A percentile compares a stretch with the other conserved stretches of the same genome.
Evolutionary conservation across 768 basidiomycete genomes (phyloP).

Genomic region (Boletus vinaceobasis): DNA sequence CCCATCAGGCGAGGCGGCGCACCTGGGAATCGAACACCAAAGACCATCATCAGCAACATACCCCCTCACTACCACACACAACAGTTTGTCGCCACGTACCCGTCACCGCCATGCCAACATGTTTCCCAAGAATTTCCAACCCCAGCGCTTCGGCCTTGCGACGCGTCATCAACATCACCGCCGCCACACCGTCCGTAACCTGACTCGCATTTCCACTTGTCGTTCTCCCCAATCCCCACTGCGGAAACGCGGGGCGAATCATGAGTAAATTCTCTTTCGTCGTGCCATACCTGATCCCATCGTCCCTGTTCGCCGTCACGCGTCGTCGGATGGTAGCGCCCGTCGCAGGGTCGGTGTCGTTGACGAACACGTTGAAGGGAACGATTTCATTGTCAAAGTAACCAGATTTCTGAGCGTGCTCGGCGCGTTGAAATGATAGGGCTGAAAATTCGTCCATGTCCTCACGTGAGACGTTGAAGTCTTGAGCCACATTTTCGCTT

Average conservation of each 20-base stretch:
- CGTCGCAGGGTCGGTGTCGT: slow-evolving; percentile 57
- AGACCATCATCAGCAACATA: neutral
- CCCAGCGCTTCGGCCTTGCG: slow-evolving; percentile 74
- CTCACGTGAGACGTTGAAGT: slow-evolving; percentile 52
- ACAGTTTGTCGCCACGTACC: slow-evolving; percentile 37
- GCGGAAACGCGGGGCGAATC: slow-evolving; percentile 75
- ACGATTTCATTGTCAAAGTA: slow-evolving; percentile 69
- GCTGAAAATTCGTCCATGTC: slow-evolving; percentile 77
- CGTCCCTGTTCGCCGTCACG: slow-evolving; percentile 65
- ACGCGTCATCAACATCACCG: slow-evolving; percentile 77
- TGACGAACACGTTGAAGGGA: slow-evolving; percentile 65
- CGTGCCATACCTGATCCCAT: slow-evolving; percentile 74
- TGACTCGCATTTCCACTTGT: slow-evolving; percentile 88
- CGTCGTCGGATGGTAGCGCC: slow-evolving; percentile 41
- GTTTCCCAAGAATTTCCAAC: slow-evolving; percentile 70
- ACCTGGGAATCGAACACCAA: slow-evolving; percentile 36
- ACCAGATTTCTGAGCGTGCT: slow-evolving; percentile 65
- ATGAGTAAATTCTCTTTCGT: slow-evolving; percentile 61
- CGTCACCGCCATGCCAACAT: slow-evolving; percentile 66
- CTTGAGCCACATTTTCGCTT: slow-evolving; percentile 77
- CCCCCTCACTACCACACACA: no score
- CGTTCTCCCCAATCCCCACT: slow-evolving; percentile 70
- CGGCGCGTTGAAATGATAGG: slow-evolving; percentile 73
- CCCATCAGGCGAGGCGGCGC: slow-evolving; percentile 84
- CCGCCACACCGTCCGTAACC: slow-evolving; percentile 81